These are phyloP conservation scores for Infundibulicybe gibba DNA, from an alignment of 768 basidiomycete species.

Conservation along the genomic window DNA sequence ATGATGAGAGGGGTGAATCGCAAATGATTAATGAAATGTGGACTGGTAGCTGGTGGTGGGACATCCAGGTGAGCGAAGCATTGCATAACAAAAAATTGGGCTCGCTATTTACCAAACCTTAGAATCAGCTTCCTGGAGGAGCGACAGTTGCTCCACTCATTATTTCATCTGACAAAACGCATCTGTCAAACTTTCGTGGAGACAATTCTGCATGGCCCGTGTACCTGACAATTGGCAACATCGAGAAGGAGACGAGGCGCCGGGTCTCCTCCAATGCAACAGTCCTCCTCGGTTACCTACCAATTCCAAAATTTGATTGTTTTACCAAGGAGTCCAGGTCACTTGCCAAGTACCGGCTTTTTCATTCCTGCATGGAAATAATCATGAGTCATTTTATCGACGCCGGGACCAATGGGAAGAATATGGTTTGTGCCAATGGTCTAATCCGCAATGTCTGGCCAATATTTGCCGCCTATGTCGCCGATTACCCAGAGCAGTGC, in stretches of 20 bases:
- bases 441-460: constrained; percentile 15
- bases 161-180: constrained; percentile 13
- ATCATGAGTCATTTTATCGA: constrained; percentile 19
- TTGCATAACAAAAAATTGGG: no score
- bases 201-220: constrained; percentile 28
- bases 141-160: constrained; percentile 23
- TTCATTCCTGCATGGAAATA: constrained; percentile 21
- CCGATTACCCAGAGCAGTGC: no score
- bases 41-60: background rate
- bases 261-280: constrained; percentile 15
- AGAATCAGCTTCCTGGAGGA: constrained; percentile 1
- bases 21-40: background rate
- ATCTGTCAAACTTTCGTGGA: constrained; percentile 19
- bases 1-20: constrained; percentile 7
- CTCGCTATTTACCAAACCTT: no score
- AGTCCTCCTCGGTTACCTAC: constrained; percentile 26
- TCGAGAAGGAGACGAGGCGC: constrained; percentile 17
- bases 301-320: constrained; percentile 21
- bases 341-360: constrained; percentile 15
- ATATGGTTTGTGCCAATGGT: constrained; percentile 23
- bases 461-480: no score
- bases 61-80: background rate
- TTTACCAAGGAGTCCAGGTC: constrained; percentile 6
- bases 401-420: constrained; percentile 19
- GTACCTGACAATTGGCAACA: constrained; percentile 29